Evolutionary conservation across 176 grass and related monocot genomes (phyloP).

Genomic region (Eragrostis nindensis): DNA sequence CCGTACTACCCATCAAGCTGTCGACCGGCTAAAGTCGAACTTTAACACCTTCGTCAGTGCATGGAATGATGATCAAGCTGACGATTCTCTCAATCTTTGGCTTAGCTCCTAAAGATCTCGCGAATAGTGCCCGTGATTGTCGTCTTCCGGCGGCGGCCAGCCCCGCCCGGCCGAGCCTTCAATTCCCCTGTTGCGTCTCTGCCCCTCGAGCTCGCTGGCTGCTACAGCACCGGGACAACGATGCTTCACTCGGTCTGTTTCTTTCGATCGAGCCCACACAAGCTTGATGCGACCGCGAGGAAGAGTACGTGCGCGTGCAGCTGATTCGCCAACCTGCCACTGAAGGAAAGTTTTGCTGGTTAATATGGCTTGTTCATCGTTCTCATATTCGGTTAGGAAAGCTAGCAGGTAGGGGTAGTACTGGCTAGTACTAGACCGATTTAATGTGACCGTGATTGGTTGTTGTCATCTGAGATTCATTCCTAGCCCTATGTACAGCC

Average conservation of each 20-base stretch:
- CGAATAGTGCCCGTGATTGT: neutral
- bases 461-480: neutral
- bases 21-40: no score
- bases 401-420: neutral
- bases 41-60: no score
- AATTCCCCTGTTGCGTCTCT: constrained; percentile 11
- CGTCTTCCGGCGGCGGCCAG: neutral
- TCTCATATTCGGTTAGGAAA: neutral
- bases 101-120: neutral
- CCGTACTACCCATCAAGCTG: no score
- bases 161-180: neutral
- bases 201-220: constrained; percentile 1
- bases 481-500: no score
- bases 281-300: neutral
- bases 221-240: constrained; percentile 33
- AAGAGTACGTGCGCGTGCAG: no score
- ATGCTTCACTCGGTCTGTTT: constrained; percentile 20
- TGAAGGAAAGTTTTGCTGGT: neutral
- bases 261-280: constrained; percentile 5
- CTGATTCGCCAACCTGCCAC: neutral
- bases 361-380: neutral
- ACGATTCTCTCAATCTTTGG: no score
- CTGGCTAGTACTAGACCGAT: neutral
- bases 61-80: no score
- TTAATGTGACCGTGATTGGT: neutral